phyloP scores from a whole-genome alignment of 2,329 filamentous ascomycete species.

The Colletotrichum horii region DNA sequence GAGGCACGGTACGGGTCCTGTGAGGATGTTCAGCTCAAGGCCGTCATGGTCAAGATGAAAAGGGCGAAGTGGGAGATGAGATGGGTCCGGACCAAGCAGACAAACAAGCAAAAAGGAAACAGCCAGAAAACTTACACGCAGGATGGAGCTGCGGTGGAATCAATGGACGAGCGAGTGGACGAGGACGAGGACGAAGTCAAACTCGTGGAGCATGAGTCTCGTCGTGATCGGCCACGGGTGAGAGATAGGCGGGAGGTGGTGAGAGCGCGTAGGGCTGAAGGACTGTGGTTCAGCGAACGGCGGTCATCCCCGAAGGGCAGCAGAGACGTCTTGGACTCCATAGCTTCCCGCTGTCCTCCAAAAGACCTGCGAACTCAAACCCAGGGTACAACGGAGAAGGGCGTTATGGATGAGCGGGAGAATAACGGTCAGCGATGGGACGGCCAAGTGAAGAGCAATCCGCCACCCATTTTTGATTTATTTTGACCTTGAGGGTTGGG shows the following conservation, averaged over 20 bases:
- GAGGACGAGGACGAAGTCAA: conserved; percentile 27
- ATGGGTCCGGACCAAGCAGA: background rate
- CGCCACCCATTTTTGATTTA: conserved; percentile 22
- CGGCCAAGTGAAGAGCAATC: background rate
- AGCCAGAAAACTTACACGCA: conserved; percentile 37
- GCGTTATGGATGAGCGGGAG: background rate
- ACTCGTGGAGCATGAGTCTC: conserved; percentile 32
- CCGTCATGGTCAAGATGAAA: conserved; percentile 6
- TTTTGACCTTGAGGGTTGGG: background rate
- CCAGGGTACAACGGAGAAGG: background rate
- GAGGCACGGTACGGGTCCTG: conserved; percentile 49
- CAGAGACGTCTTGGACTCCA: conserved; percentile 35
- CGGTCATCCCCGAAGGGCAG: conserved; percentile 28
- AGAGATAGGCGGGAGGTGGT: conserved; percentile 35
- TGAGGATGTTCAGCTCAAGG: conserved; percentile 10
- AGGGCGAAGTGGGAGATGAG: background rate
- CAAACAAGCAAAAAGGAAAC: background rate
- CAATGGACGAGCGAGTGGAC: conserved; percentile 26
- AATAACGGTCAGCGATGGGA: conserved; percentile 1
- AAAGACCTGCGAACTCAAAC: background rate
- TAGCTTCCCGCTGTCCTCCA: conserved; percentile 10
- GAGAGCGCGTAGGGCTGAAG: conserved; percentile 37
- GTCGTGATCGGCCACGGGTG: conserved; percentile 34
- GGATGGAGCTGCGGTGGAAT: conserved; percentile 27
- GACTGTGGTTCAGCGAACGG: conserved; percentile 28